These are phyloP conservation scores for Fusarium bactridioides DNA, from an alignment of 2,329 filamentous ascomycete species.

Conservation along the genomic window DNA sequence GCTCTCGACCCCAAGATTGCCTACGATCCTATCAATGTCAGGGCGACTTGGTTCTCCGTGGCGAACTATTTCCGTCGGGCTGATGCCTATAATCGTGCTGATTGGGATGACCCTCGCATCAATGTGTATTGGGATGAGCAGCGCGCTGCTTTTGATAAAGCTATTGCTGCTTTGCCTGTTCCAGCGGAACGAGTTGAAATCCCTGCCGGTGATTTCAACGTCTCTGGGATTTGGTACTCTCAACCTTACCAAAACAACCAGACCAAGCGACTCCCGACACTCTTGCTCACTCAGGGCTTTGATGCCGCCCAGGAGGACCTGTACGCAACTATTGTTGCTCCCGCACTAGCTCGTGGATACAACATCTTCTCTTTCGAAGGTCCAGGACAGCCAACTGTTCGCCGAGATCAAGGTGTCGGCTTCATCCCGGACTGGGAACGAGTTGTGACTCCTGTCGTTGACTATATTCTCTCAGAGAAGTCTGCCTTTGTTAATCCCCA, in stretches of 20 bases:
- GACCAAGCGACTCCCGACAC: not conserved
- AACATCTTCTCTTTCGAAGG: conserved; percentile 22
- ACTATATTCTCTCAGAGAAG: conserved; percentile 4
- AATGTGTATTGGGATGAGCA: conserved; percentile 49
- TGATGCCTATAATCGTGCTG: conserved; percentile 52
- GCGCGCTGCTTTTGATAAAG: conserved; percentile 50
- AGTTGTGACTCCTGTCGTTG: conserved; percentile 1
- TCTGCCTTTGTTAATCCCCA: not conserved
- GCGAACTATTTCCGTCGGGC: conserved; percentile 53
- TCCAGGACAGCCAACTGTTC: conserved; percentile 18
- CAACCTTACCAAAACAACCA: not conserved
- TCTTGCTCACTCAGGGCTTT: conserved; percentile 16
- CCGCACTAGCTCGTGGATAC: conserved; percentile 13
- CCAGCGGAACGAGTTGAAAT: conserved; percentile 48
- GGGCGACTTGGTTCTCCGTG: conserved; percentile 47
- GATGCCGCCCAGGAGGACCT: conserved; percentile 28
- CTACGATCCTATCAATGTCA: conserved; percentile 37
- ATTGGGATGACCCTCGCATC: conserved; percentile 52
- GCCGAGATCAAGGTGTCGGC: conserved; percentile 9
- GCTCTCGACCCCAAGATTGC: conserved; percentile 27
- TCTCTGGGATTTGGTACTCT: conserved; percentile 49
- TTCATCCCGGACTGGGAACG: conserved; percentile 31
- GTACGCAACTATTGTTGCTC: conserved; percentile 1
- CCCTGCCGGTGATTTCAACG: conserved; percentile 39
- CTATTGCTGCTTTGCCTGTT: conserved; percentile 45